Percentiles rank a stretch among this genome's conserved stretches.
Evolutionary conservation across 768 basidiomycete species (phyloP).

Genomic region (Russula foetens): DNA sequence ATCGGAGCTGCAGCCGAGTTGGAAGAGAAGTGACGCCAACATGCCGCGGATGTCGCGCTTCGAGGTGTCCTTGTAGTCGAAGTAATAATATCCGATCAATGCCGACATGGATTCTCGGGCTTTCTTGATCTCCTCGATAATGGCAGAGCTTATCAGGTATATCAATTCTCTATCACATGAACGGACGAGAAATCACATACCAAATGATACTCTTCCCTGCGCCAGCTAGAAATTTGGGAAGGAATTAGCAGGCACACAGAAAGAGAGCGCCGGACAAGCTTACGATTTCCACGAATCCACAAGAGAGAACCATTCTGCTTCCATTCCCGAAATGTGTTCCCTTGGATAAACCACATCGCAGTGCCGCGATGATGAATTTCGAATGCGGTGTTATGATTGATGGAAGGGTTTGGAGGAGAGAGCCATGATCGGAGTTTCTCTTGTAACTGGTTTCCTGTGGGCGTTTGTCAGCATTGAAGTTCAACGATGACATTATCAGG

Average conservation of each 20-base stretch:
- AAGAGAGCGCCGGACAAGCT: neutral
- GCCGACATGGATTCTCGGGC: neutral
- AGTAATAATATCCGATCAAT: neutral
- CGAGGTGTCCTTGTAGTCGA: neutral
- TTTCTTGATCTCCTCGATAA: neutral
- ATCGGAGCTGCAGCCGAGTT: neutral
- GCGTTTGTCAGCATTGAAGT: neutral
- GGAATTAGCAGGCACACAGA: neutral
- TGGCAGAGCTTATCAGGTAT: neutral
- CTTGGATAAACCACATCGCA: neutral
- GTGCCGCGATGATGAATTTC: neutral
- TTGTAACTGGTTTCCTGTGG: neutral
- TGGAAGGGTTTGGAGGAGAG: neutral
- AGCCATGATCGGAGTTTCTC: neutral
- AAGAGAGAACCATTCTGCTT: neutral
- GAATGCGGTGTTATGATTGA: neutral
- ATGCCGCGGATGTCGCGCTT: neutral
- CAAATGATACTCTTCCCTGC: constrained; percentile 1
- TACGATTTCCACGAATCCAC: neutral
- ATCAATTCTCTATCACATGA: neutral
- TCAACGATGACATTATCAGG: neutral
- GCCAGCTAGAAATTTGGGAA: neutral
- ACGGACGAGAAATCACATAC: neutral
- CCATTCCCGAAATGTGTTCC: neutral
- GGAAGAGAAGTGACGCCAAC: neutral